A percentile compares a stretch with the other conserved stretches of the same genome.
phyloP scores from a whole-genome alignment of 257 asterid species.

The Marsdenia floribunda region DNA sequence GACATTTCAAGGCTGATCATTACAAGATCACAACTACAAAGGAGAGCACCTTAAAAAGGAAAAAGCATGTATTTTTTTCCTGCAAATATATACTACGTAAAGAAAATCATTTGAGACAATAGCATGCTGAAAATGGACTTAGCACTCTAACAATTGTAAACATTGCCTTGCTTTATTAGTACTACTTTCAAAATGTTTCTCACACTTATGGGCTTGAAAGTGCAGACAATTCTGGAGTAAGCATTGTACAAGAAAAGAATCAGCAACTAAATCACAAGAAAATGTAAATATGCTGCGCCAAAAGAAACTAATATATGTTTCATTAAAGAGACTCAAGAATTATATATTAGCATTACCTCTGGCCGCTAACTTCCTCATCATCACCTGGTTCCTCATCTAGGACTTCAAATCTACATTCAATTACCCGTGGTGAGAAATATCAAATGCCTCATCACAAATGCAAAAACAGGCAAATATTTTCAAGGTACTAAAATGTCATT shows the following conservation, averaged over 20 bases:
- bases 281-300: not conserved
- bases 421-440: conserved; percentile 5
- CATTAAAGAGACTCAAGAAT: not conserved
- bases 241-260: not conserved
- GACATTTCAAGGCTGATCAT: too few relatives aligned
- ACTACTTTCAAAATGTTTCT: not conserved
- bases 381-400: conserved; percentile 97
- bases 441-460: not conserved
- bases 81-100: too few relatives aligned
- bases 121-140: too few relatives aligned
- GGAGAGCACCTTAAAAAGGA: too few relatives aligned
- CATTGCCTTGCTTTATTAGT: not conserved
- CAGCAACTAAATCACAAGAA: not conserved
- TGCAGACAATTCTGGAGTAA: not conserved
- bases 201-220: not conserved
- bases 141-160: not conserved
- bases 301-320: not conserved
- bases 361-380: conserved; percentile 92
- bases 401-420: conserved; percentile 68
- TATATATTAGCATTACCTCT: conserved; percentile 41
- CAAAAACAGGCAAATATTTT: not conserved
- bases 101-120: too few relatives aligned
- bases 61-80: too few relatives aligned
- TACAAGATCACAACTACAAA: too few relatives aligned
- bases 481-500: not conserved